Percentiles rank a stretch among this genome's conserved stretches.
These are phyloP conservation scores for Penicillium waksmanii DNA, from an alignment of 495 filamentous ascomycete genomes.

Conservation along the genomic window DNA sequence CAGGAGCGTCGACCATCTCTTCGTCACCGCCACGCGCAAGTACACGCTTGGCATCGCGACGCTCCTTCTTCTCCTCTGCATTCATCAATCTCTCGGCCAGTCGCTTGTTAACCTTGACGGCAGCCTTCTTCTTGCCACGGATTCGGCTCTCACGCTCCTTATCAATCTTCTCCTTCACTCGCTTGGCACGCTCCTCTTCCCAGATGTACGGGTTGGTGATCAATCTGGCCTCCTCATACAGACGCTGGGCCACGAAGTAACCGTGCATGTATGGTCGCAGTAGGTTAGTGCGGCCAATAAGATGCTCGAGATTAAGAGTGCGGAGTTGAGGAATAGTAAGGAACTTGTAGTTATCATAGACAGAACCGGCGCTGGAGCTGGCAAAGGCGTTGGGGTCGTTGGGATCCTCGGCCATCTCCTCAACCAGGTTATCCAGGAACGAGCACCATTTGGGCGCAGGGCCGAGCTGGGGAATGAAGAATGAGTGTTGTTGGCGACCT, in stretches of 20 bases:
- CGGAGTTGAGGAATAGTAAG: slow-evolving; percentile 82
- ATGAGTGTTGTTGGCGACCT: slow-evolving; percentile 87
- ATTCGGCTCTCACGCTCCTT: slow-evolving; percentile 93
- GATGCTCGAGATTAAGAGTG: slow-evolving; percentile 78
- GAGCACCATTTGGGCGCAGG: slow-evolving; percentile 94
- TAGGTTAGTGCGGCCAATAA: slow-evolving; percentile 83
- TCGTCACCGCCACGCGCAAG: slow-evolving; percentile 60
- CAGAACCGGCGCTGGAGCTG: slow-evolving; percentile 59
- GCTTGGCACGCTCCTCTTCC: slow-evolving; percentile 85
- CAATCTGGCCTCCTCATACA: slow-evolving; percentile 93
- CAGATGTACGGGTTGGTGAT: slow-evolving; percentile 91
- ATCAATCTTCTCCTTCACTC: slow-evolving; percentile 88
- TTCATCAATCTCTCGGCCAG: slow-evolving; percentile 82
- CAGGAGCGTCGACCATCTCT: slow-evolving; percentile 42
- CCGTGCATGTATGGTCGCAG: slow-evolving; percentile 97
- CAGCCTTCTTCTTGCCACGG: slow-evolving; percentile 87
- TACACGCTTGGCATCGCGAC: slow-evolving; percentile 61
- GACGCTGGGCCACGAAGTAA: slow-evolving; percentile 88
- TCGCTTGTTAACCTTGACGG: slow-evolving; percentile 84
- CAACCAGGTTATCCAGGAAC: slow-evolving; percentile 94
- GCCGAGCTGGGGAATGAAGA: slow-evolving; percentile 93
- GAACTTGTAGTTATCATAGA: slow-evolving; percentile 99
- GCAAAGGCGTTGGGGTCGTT: slow-evolving; percentile 70
- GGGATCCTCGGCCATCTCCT: slow-evolving; percentile 91
- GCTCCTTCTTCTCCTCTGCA: slow-evolving; percentile 78